Percentiles rank a stretch among this genome's conserved stretches.
Evolutionary conservation across 805 yeast genomes (phyloP).

Genomic region (Lachancea cidri): DNA sequence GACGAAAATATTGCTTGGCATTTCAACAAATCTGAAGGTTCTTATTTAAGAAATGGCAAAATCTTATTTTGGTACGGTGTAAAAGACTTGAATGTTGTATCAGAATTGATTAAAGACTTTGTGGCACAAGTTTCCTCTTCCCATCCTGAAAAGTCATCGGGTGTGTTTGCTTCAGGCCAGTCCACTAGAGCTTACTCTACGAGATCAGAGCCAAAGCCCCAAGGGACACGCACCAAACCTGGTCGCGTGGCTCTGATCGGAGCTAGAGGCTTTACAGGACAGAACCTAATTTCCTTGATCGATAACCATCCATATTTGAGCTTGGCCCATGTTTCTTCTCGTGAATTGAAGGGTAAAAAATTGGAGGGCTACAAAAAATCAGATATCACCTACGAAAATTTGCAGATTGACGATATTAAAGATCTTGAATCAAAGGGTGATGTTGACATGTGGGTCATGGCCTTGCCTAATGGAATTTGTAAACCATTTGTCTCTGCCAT

Average conservation of each 20-base stretch:
- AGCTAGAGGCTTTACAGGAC: constrained; percentile 97
- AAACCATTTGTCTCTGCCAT: constrained; percentile 80
- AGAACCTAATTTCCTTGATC: constrained; percentile 80
- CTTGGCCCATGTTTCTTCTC: constrained; percentile 88
- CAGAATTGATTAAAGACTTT: constrained; percentile 57
- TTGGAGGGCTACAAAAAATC: constrained; percentile 83
- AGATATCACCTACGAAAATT: constrained; percentile 74
- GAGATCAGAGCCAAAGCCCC: constrained; percentile 53
- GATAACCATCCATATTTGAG: constrained; percentile 86
- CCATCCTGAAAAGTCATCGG: constrained; percentile 21
- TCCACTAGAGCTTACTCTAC: constrained; percentile 52
- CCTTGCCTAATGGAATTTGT: constrained; percentile 96
- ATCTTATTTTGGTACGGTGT: constrained; percentile 95
- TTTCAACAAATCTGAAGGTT: constrained; percentile 90
- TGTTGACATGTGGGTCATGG: constrained; percentile 98
- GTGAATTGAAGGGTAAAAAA: constrained; percentile 86
- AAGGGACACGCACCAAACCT: constrained; percentile 55
- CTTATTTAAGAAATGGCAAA: constrained; percentile 82
- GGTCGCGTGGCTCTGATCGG: constrained; percentile 91
- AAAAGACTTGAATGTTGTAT: constrained; percentile 53
- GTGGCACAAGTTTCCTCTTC: constrained; percentile 33
- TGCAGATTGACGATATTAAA: constrained; percentile 82
- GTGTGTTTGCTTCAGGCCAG: constrained; percentile 43
- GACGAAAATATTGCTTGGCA: constrained; percentile 90
- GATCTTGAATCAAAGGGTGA: constrained; percentile 67